Conservation (phyloP, 140 eudicot genomes). For the Cichorium intybus region DNA sequence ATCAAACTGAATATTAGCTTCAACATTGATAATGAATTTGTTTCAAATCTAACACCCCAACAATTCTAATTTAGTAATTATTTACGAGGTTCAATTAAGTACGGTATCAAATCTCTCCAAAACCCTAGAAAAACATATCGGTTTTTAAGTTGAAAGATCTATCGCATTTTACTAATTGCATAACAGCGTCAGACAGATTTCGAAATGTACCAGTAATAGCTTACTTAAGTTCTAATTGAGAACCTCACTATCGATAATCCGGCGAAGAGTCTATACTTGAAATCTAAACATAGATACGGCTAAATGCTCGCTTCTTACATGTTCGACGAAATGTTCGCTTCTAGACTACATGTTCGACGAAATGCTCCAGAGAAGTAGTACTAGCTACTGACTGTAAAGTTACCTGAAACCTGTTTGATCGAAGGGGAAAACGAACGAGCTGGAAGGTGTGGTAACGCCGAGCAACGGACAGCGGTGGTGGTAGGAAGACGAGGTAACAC, state of each 20-base stretch:
- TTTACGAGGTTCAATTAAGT: neutral
- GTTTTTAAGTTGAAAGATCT: neutral
- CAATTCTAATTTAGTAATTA: neutral
- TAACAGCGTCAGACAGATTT: neutral
- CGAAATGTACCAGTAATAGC: neutral
- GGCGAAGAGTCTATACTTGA: no score
- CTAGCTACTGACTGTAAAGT: neutral
- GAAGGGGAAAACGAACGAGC: slow-evolving; percentile 41
- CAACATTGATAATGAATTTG: neutral
- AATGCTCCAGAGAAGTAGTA: slow-evolving; percentile 19
- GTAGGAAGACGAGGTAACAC: slow-evolving; percentile 39
- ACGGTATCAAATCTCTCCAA: neutral
- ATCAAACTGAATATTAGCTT: neutral
- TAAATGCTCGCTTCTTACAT: no score
- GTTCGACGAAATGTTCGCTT: no score
- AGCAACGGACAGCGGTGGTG: slow-evolving; percentile 30
- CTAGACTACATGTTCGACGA: slow-evolving; percentile 18
- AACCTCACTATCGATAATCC: neutral
- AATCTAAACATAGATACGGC: no score
- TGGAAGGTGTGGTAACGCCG: slow-evolving; percentile 47
- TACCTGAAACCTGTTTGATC: slow-evolving; percentile 47
- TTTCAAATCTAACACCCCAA: neutral
- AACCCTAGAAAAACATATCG: neutral
- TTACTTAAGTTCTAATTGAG: neutral
- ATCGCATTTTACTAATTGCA: neutral